Evolutionary conservation across 768 basidiomycete genomes (phyloP), one percentile per base, ranked within the genome.

Genomic region (Clitopilus passeckerianus): DNA sequence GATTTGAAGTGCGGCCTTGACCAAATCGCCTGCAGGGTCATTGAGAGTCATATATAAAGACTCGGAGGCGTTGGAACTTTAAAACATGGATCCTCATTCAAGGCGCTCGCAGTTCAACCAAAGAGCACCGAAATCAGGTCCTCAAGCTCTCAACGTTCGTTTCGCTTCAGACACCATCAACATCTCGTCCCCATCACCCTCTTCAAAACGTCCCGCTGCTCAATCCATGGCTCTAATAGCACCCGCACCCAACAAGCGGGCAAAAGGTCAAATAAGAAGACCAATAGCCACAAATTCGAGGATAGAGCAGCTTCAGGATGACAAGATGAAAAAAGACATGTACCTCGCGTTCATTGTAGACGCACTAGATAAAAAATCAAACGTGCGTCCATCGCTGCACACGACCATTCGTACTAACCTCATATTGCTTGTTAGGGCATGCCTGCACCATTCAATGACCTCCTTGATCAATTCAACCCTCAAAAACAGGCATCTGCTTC

Each of bases 391-490:
- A 35, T 53, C 57, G 20, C 61, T 54, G 23, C 55, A 10, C 54
- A 53, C 30, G 23, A n/a, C 34, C 53, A 46, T 55, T 30, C 61
- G 62, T 59, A 27, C 58, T 30, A 7, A 30, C n/a, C 15, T 18
- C 59, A 71, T 57, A 67, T 54, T 61, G 58, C 8, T 61, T 86
- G 60, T 30, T 68, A 96, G 91, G 90, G 93, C 44, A 77, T 81
- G 59, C 78, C 79, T 59, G 86, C 87, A 53, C 80, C 88, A 16
- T 98, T 93, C 70, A 87, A 97, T 63, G 91, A 95, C 63, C 86
- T 99, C 33, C 86, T 98, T 6, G 80, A 87, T 57, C 93, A 95
- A 64, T 98, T 99, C 71, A 85, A 84, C 64, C 78, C 79, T 1
- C 76, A 79, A 62, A 50, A 50, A 50, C 46, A 50, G 18, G 46